These are phyloP conservation scores for Aspergillus ustus DNA, from an alignment of 2,329 filamentous ascomycete genomes.

Conservation along the genomic window DNA sequence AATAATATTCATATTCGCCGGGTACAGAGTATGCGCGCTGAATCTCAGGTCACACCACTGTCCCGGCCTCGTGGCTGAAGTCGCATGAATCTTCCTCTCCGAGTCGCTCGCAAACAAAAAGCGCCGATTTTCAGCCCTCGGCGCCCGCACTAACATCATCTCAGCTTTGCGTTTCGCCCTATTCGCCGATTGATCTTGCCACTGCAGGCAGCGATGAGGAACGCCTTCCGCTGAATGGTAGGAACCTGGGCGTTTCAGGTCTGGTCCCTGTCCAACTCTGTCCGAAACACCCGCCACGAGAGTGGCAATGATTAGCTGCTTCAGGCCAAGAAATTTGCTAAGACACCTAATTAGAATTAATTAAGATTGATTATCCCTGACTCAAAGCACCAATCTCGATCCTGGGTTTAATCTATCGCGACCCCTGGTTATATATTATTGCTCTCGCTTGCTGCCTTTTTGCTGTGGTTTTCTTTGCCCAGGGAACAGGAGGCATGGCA, in stretches of 20 bases:
- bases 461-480: not conserved
- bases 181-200: conserved; percentile 11
- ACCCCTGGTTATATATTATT: conserved; percentile 12
- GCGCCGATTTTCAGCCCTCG: conserved; percentile 5
- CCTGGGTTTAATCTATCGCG: conserved; percentile 14
- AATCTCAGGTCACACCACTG: not conserved
- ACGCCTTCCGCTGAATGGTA: conserved; percentile 2
- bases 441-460: not conserved
- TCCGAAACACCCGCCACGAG: conserved; percentile 4
- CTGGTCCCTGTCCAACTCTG: not conserved
- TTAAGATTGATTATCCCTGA: conserved; percentile 12
- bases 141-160: conserved; percentile 4
- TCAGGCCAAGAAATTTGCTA: not conserved
- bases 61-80: conserved; percentile 4
- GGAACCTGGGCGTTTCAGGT: conserved; percentile 10
- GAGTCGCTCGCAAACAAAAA: not conserved
- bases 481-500: not conserved
- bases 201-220: not conserved
- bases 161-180: conserved; percentile 3
- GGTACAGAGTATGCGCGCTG: not conserved
- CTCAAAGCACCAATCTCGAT: not conserved
- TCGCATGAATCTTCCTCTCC: not conserved
- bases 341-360: not conserved
- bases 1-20: not conserved
- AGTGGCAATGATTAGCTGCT: not conserved